These are phyloP conservation scores for Candida morakotiae DNA, from an alignment of 805 yeast species.

Conservation along the genomic window DNA sequence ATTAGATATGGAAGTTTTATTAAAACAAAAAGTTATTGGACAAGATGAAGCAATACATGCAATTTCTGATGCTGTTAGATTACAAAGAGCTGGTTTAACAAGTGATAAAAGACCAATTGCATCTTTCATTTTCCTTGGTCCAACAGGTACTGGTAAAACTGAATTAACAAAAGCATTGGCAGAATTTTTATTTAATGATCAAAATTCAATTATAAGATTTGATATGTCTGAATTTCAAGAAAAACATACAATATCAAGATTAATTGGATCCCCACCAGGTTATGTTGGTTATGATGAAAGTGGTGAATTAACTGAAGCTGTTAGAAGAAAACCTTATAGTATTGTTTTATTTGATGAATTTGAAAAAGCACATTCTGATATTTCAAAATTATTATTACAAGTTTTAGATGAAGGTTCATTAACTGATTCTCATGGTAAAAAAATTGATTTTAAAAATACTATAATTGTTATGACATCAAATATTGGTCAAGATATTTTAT, in stretches of 20 bases:
- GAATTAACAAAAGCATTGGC: conserved; percentile 92
- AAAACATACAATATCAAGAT: conserved; percentile 81
- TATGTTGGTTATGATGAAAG: conserved; percentile 94
- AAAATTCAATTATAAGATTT: conserved; percentile 79
- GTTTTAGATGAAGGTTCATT: conserved; percentile 93
- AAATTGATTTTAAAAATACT: conserved; percentile 90
- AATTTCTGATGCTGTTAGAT: conserved; percentile 88
- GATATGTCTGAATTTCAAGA: conserved; percentile 99
- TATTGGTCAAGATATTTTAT: conserved; percentile 86
- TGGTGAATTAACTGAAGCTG: conserved; percentile 96
- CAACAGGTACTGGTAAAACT: conserved; percentile 98
- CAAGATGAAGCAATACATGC: conserved; percentile 93
- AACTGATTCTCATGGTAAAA: conserved; percentile 93
- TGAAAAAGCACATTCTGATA: conserved; percentile 95
- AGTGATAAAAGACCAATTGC: conserved; percentile 95
- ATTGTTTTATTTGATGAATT: conserved; percentile 93
- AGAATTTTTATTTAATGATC: conserved; percentile 86
- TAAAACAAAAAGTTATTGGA: conserved; percentile 80
- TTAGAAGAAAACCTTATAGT: conserved; percentile 90
- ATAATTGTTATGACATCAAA: conserved; percentile 95
- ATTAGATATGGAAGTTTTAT: conserved; percentile 77
- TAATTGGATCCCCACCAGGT: conserved; percentile 98
- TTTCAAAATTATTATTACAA: conserved; percentile 84
- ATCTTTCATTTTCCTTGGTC: conserved; percentile 93
- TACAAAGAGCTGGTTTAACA: conserved; percentile 95